Base-by-base conservation (phyloP, 106 monocot species). In the Posidonia australis region DNA sequence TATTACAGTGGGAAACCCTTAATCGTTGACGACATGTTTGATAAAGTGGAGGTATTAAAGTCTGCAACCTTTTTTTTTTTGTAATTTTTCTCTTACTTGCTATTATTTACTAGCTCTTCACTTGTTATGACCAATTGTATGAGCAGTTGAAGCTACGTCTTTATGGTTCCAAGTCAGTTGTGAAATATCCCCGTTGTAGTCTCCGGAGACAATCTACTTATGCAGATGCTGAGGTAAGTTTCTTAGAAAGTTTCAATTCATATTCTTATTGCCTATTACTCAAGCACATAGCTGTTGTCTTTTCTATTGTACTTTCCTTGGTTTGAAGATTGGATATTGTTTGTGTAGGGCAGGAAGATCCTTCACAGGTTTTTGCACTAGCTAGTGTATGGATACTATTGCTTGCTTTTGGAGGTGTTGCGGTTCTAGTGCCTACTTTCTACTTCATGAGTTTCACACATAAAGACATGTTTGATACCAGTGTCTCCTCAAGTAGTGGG, bases 311-410 rank as follows among this genome's bases (percentile, higher is more conserved):
- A 36, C 36, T 36, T 32, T 67, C 52, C 51, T 67, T 70, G 60
- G 19, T 60, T 74, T 79, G 58, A 64, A 64, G 52, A 56, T 65
- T 78, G 63, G 69, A 81, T 75, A 60, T 81, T 78, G 36, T 65
- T 83, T 90, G 65, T 44, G 67, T 90, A 96, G 90, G 90, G 80
- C 94, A 96, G 94, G 94, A 96, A 81, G 94, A 96, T 41, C 83
- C 72, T 63, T 96, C 94, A 46, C 84, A 86, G 67, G 82, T 84
- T 72, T 77, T 96, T 18, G 86, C 86, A 27, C 67, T 96, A 73
- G 86, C 79, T 74, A 81, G 82, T 51, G 64, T 96, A 18, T 96
- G 94, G 94, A 64, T 73, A 51, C 45, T 96, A 54, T 53, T 96
- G 20, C 77, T 96, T 41, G 44, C 76, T 26, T 80, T 90, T 54